phyloP scores from a whole-genome alignment of 73 alveolate genomes.

The Stentor coeruleus region DNA sequence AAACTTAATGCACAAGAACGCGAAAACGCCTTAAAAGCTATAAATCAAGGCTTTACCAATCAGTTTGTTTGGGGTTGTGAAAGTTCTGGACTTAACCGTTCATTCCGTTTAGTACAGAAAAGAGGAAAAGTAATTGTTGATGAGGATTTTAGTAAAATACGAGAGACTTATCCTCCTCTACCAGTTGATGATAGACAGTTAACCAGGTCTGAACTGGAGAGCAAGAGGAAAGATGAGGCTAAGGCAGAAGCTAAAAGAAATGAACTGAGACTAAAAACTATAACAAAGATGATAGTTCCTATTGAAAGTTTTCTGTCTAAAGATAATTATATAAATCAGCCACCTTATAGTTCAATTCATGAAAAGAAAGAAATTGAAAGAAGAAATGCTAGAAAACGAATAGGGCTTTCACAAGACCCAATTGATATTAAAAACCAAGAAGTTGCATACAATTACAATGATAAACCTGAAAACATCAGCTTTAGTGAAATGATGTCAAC shows the following conservation, averaged over 20 bases:
- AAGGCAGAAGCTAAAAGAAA: not conserved
- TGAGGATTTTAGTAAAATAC: not conserved
- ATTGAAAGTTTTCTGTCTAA: not conserved
- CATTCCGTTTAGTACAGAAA: not conserved
- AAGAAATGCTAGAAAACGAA: not conserved
- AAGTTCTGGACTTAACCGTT: conserved; percentile 13
- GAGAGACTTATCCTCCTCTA: not conserved
- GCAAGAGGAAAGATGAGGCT: not conserved
- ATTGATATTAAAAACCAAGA: not conserved
- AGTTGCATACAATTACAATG: not conserved
- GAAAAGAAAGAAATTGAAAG: not conserved
- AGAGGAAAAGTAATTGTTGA: not conserved
- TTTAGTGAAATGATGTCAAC: not conserved
- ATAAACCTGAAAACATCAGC: not conserved
- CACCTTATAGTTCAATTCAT: not conserved
- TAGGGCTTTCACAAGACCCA: not conserved
- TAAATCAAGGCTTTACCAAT: conserved; percentile 25
- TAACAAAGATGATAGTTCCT: not conserved
- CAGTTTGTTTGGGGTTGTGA: conserved; percentile 15
- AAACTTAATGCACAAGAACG: conserved; percentile 60
- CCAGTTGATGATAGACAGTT: not conserved
- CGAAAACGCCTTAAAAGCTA: conserved; percentile 42
- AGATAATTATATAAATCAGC: not conserved
- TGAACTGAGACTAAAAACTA: not conserved
- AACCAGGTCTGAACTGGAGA: not conserved